Conservation (phyloP, 805 yeast genomes). For the Monosporozyma aerobia region DNA sequence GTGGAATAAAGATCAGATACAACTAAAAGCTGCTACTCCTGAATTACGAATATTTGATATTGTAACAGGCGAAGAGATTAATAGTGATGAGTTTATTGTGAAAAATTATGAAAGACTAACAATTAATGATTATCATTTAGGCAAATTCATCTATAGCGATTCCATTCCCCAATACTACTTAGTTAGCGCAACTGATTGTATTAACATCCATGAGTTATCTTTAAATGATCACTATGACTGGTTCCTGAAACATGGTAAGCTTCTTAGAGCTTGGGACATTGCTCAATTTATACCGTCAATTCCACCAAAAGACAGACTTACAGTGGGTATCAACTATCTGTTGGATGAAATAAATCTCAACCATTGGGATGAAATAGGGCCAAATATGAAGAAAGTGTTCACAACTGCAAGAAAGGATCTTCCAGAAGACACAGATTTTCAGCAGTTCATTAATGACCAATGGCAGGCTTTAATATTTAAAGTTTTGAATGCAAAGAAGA, state of each 20-base stretch:
- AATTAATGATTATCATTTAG: constrained; percentile 70
- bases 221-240: constrained; percentile 64
- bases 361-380: constrained; percentile 49
- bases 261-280: constrained; percentile 69
- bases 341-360: constrained; percentile 35
- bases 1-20: neutral
- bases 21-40: constrained; percentile 44
- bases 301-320: constrained; percentile 40
- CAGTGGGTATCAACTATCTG: constrained; percentile 48
- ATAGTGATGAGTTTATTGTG: constrained; percentile 70
- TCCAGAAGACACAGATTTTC: constrained; percentile 15
- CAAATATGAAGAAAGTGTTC: constrained; percentile 31
- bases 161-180: constrained; percentile 46
- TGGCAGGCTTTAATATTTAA: constrained; percentile 61
- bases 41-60: constrained; percentile 66
- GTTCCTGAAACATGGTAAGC: constrained; percentile 49
- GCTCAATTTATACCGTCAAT: constrained; percentile 53
- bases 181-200: constrained; percentile 74
- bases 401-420: constrained; percentile 9
- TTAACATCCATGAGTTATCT: constrained; percentile 63
- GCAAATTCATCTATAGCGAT: constrained; percentile 34
- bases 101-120: constrained; percentile 51
- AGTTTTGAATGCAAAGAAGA: constrained; percentile 41
- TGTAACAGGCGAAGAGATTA: constrained; percentile 57
- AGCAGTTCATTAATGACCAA: constrained; percentile 28